Evolutionary conservation across 352 stramenopile species (phyloP).

Genomic region (Globisporangium parvum): DNA sequence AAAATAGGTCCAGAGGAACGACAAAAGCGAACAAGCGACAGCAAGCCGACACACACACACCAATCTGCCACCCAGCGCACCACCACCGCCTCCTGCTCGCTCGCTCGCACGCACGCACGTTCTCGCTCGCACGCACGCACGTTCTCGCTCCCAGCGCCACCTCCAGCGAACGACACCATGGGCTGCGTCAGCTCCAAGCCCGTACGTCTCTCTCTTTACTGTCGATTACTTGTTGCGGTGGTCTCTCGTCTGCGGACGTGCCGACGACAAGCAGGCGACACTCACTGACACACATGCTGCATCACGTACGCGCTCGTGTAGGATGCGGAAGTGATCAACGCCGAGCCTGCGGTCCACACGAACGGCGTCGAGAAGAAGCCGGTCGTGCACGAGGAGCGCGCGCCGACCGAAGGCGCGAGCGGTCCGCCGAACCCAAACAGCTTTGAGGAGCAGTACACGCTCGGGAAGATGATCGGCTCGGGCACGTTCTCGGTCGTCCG

Average conservation of each 20-base stretch:
- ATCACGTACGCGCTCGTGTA: constrained; percentile 14
- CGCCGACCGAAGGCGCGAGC: constrained; percentile 5
- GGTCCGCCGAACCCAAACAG: constrained; percentile 48
- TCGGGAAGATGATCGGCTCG: constrained; percentile 86
- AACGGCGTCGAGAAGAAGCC: constrained; percentile 28
- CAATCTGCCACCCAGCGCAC: constrained; percentile 12
- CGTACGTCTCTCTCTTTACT: constrained; percentile 19
- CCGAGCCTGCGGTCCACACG: constrained; percentile 27
- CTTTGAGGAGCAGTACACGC: constrained; percentile 80
- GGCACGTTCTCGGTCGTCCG: constrained; percentile 89
- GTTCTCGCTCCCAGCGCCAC: not conserved
- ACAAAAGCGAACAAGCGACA: constrained; percentile 2
- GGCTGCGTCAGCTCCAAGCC: constrained; percentile 73
- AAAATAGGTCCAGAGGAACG: not conserved
- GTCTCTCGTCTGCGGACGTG: not conserved
- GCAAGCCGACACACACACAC: not conserved
- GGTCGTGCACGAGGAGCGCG: constrained; percentile 16
- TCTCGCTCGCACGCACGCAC: too few relatives aligned
- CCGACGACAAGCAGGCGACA: too few relatives aligned
- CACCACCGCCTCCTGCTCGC: constrained; percentile 5
- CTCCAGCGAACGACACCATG: constrained; percentile 23
- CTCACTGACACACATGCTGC: not conserved
- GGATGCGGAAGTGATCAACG: constrained; percentile 31
- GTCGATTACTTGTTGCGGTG: too few relatives aligned
- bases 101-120: too few relatives aligned